Conservation (phyloP, 352 stramenopile species). For the Phytophthora macrochlamydospora region DNA sequence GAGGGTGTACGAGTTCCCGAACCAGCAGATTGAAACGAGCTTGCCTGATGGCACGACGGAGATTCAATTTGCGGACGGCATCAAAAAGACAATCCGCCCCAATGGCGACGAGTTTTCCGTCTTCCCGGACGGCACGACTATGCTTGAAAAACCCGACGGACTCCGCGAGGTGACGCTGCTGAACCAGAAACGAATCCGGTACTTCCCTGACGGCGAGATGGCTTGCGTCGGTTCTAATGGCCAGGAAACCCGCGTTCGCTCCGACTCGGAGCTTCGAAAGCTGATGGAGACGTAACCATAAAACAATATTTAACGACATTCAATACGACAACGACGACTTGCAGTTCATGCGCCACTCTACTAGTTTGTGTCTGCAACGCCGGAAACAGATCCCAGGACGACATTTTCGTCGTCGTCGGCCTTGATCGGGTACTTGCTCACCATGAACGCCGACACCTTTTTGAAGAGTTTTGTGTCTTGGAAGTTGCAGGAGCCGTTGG, state of each 20-base stretch:
- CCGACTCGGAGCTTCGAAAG: slow-evolving; percentile 63
- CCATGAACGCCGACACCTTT: slow-evolving; percentile 17
- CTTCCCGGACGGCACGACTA: slow-evolving; percentile 84
- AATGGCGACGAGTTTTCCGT: slow-evolving; percentile 82
- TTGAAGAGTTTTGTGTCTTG: slow-evolving; percentile 10
- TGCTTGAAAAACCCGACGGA: slow-evolving; percentile 75
- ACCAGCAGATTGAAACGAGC: slow-evolving; percentile 94
- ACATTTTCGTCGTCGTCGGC: neutral
- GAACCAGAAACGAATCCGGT: slow-evolving; percentile 73
- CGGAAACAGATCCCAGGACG: neutral
- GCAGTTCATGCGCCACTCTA: no score
- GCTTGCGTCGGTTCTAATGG: slow-evolving; percentile 50
- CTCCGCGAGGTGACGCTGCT: slow-evolving; percentile 81
- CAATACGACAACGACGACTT: neutral
- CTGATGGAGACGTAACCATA: slow-evolving; percentile 47
- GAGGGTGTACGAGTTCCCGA: slow-evolving; percentile 97
- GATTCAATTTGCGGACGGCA: slow-evolving; percentile 95
- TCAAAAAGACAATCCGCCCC: slow-evolving; percentile 84
- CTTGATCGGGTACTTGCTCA: neutral
- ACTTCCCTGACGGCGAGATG: slow-evolving; percentile 79
- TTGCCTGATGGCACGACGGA: slow-evolving; percentile 93
- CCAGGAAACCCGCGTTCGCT: slow-evolving; percentile 60
- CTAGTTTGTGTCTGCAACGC: neutral
- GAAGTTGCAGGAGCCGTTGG: slow-evolving; percentile 8
- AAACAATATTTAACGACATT: slow-evolving; percentile 31